Percentiles rank a stretch among this genome's conserved stretches.
phyloP scores from a whole-genome alignment of 495 filamentous ascomycete genomes.

The Friedmanniomyces simplex region DNA sequence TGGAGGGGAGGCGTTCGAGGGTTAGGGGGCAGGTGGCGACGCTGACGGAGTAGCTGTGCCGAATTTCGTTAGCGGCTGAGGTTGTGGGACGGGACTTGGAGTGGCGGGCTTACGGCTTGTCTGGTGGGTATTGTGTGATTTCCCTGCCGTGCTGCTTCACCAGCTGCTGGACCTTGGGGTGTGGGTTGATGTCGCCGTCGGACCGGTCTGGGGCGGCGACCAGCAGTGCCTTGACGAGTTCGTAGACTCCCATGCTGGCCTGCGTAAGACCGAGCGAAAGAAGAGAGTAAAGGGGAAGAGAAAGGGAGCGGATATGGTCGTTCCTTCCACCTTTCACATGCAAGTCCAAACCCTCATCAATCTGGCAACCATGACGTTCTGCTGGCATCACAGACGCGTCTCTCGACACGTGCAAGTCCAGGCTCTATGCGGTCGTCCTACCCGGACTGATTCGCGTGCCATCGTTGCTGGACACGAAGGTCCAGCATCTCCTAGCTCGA shows the following conservation, averaged over 20 bases:
- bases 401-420: neutral
- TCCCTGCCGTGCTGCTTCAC: neutral
- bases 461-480: too few species aligned
- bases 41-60: neutral
- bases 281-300: neutral
- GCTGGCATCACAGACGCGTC: neutral
- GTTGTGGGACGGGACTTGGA: too few species aligned
- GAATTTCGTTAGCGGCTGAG: too few species aligned
- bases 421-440: too few species aligned
- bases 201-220: neutral
- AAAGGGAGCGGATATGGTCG: too few species aligned
- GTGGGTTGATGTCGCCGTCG: neutral
- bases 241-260: neutral
- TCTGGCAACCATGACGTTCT: neutral
- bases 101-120: too few species aligned
- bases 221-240: neutral
- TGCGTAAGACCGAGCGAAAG: neutral
- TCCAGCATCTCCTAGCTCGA: too few species aligned
- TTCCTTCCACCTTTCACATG: neutral
- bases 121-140: neutral
- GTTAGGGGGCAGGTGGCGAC: slow-evolving; percentile 10
- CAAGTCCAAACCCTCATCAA: neutral
- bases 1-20: slow-evolving; percentile 10
- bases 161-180: neutral
- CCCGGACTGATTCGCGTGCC: too few species aligned